Evolutionary conservation across 192 early-diverging fungal species (phyloP), one percentile per base, ranked within the genome.

Genomic region (Chytriomyces confervae): DNA sequence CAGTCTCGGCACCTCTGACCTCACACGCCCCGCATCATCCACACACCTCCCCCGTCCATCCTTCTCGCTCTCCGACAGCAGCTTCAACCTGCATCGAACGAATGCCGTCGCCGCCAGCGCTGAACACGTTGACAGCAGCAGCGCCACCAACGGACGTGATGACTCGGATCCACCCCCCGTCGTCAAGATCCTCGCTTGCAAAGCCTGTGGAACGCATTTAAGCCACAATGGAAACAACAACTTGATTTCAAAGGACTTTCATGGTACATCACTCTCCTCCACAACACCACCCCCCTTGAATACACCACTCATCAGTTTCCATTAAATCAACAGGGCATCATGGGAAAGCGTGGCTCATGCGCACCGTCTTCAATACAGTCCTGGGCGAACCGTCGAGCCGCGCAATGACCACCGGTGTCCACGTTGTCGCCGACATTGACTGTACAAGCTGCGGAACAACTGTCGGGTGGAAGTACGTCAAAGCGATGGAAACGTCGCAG

Each of bases 301-400:
- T n/a, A 57, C 24, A 23, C 43, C 43, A 16, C 75, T 89, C 88
- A 72, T 78, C 5, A 92, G 0, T 27, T 27, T 24, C 10, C 91
- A 61, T 83, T 16, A n/a, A 45, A 50, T 16, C n/a, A 46, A 45
- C 84, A 53, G 91, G 91, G 1, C 79, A 89, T 63, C 84, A 83
- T 69, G 93, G 93, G 50, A 78, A 76, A 63, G 93, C 93, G 6
- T 94, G 87, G 61, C 84, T 94, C 13, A 91, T 94, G 75, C 75
- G 88, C 0, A 72, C 74, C 27, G 91, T 93, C 72, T 83, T 91
- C 27, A 93, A 92, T 78, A 83, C 90, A 18, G 72, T 80, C 11
- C 82, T 83, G 48, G 91, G 92, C 24, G 65, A 80, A 23, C 81
- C 85, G 6, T 84, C 87, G 62, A 84, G 88, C 46, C 74, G 91